Evolutionary conservation across 441 rosid species (phyloP), one percentile per base, ranked within the genome.

Genomic region (Euphorbia schlechtendalii): DNA sequence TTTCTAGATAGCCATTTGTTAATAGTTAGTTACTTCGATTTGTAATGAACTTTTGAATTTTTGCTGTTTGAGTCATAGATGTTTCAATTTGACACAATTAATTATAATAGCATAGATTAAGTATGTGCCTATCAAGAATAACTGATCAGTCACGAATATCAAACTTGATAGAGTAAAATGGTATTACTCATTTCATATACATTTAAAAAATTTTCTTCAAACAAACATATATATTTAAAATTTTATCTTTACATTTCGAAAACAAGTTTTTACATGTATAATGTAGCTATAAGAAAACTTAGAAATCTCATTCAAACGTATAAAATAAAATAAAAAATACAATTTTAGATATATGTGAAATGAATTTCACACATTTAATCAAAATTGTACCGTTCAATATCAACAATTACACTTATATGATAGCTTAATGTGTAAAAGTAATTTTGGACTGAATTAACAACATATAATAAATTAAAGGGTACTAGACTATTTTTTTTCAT

Each of bases 11-110:
- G 7, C 17, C 58, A 62, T 67, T 9, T 27, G 68, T 66, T 5
- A 38, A 41, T 66, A 58, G n/a, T 64, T 55, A 64, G 25, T 46
- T 49, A 38, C 17, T 68, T 63, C 40, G 64, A 66, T 56, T 11
- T 46, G 3, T 45, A 45, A 45, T n/a, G n/a, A 45, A n/a, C 14
- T 12, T 45, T 45, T 1, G n/a, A 2, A 10, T 9, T 14, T 45
- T 45, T 40, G 17, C 14, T 12, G 7, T 10, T 45, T 15, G n/a
- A 45, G 49, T 45, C n/a, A 45, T 10, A 9, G 4, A 45, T 45
- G 2, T 45, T 45, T 14, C 49, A 11, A 45, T 45, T 45, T 13
- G n/a, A 45, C 4, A 45, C 49, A 13, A 45, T 45, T 12, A 45
- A 15, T 15, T 5, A 8, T 45, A 12, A 45, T 45, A 45, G 17